A percentile compares a stretch with the other conserved stretches of the same genome.
These are phyloP conservation scores for Sporothrix brasiliensis DNA, from an alignment of 2,329 filamentous ascomycete genomes.

Conservation along the genomic window DNA sequence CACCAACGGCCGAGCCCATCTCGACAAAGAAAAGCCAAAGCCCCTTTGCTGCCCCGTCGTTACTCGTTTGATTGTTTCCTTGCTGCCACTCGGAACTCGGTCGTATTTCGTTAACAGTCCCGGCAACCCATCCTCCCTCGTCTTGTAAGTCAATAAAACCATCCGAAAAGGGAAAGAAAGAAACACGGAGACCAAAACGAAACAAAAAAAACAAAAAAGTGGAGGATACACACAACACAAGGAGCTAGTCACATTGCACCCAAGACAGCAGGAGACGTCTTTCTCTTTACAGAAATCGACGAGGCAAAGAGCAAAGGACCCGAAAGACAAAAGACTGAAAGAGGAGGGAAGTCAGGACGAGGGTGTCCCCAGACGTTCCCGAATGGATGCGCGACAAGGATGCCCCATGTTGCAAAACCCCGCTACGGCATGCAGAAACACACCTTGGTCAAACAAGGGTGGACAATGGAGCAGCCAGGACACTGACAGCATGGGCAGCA, in stretches of 20 bases:
- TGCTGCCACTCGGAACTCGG: not conserved
- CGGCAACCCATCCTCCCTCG: not conserved
- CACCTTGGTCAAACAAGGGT: constrained; percentile 10
- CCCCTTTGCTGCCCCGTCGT: not conserved
- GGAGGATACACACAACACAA: not conserved
- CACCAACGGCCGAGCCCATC: not conserved
- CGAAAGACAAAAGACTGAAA: not conserved
- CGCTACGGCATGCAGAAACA: constrained; percentile 17
- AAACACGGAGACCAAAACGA: not conserved
- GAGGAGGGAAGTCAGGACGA: not conserved
- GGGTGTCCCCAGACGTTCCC: constrained; percentile 3
- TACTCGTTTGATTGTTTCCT: not conserved
- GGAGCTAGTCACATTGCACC: not conserved
- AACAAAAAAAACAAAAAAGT: not conserved
- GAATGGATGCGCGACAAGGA: constrained; percentile 22
- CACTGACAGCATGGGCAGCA: not conserved
- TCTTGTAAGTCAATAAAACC: constrained; percentile 1
- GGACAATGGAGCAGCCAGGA: not conserved
- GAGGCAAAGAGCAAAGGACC: not conserved
- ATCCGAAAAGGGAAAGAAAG: constrained; percentile 18
- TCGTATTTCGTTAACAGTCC: not conserved
- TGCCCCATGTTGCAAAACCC: constrained; percentile 18
- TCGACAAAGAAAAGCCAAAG: not conserved
- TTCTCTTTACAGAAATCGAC: not conserved
- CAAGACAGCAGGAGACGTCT: not conserved